Conservation (phyloP, 208 protist genomes). For the Leishmania turanica region DNA sequence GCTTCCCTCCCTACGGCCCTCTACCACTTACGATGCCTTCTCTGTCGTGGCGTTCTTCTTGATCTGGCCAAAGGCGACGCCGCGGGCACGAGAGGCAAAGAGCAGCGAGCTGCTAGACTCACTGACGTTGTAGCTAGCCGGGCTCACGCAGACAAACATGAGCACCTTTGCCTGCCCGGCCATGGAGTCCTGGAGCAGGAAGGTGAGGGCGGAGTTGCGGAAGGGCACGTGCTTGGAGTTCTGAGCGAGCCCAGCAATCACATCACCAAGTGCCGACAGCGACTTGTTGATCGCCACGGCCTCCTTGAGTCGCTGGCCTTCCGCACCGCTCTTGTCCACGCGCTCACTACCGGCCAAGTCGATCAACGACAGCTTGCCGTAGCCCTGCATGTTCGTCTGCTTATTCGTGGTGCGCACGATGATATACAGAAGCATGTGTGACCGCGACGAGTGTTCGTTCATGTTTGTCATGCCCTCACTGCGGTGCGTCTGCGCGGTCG, state of each 20-base stretch:
- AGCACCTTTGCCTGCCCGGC: constrained; percentile 95
- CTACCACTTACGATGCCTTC: not conserved
- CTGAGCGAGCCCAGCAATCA: constrained; percentile 87
- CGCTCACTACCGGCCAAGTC: constrained; percentile 94
- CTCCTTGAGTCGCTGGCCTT: constrained; percentile 89
- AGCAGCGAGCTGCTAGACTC: constrained; percentile 89
- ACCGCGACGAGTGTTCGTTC: constrained; percentile 94
- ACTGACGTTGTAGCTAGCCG: constrained; percentile 92
- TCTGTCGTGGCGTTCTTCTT: constrained; percentile 81
- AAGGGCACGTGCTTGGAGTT: constrained; percentile 92
- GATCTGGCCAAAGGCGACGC: constrained; percentile 85
- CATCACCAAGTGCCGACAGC: constrained; percentile 88
- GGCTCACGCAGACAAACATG: constrained; percentile 95
- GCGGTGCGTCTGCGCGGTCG: constrained; percentile 63
- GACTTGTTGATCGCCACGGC: constrained; percentile 94
- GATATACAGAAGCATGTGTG: constrained; percentile 95
- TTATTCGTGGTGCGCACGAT: constrained; percentile 89
- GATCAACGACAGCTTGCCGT: constrained; percentile 94
- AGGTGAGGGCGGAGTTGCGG: constrained; percentile 92
- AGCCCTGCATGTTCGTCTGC: constrained; percentile 87
- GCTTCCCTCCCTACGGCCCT: not conserved
- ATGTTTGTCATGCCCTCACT: constrained; percentile 92
- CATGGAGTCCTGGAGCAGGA: constrained; percentile 92
- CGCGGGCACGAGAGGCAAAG: constrained; percentile 91
- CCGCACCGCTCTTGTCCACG: constrained; percentile 86